phyloP scores from a whole-genome alignment of 2,329 filamentous ascomycete species.

The Aspergillus puulaauensis region DNA sequence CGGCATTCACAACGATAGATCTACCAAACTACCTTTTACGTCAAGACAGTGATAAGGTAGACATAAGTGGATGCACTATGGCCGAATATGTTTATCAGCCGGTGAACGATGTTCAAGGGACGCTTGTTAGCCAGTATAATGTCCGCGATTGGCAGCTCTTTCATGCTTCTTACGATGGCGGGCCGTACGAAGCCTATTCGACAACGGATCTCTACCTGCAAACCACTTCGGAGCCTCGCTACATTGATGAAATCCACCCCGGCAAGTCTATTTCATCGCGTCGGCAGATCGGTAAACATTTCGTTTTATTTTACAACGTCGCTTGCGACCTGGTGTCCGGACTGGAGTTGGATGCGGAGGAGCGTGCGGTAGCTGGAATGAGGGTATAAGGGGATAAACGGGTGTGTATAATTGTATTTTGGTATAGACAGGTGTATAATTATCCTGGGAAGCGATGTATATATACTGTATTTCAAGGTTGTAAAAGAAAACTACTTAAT shows the following conservation, averaged over 20 bases:
- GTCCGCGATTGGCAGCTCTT: conserved; percentile 32
- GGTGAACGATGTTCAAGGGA: conserved; percentile 27
- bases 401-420: background rate
- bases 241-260: too few relatives aligned
- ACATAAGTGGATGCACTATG: conserved; percentile 7
- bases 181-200: conserved; percentile 30
- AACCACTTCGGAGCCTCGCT: conserved; percentile 14
- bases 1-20: conserved; percentile 30
- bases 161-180: conserved; percentile 33
- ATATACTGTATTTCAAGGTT: too few relatives aligned
- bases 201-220: conserved; percentile 33
- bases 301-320: conserved; percentile 36
- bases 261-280: background rate
- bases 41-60: background rate
- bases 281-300: conserved; percentile 22
- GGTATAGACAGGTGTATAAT: background rate
- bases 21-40: conserved; percentile 27
- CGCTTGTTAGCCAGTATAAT: conserved; percentile 31
- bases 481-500: too few relatives aligned
- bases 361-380: background rate
- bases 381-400: background rate
- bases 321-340: conserved; percentile 41
- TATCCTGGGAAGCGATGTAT: too few relatives aligned
- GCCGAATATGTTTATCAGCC: conserved; percentile 38
- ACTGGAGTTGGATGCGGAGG: conserved; percentile 18